Percentiles rank a stretch among this genome's conserved stretches.
Conservation (phyloP, 2,329 filamentous ascomycete genomes). For the Westerdykella aurantiaca region DNA sequence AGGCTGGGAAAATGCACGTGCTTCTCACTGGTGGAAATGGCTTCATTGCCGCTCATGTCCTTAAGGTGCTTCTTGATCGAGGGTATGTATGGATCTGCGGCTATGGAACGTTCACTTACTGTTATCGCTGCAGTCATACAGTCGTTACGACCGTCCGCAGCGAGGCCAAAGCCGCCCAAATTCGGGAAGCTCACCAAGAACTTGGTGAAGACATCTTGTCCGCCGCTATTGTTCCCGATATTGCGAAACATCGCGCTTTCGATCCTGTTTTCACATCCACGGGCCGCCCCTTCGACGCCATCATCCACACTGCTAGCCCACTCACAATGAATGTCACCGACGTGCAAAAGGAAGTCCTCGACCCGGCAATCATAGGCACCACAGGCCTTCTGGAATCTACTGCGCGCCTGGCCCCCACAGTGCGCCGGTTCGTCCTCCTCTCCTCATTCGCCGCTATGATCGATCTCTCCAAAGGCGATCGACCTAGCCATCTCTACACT, state of each 20-base stretch:
- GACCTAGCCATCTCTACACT: slow-evolving; percentile 43
- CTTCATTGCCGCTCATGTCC: too few species aligned
- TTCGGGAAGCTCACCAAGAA: slow-evolving; percentile 46
- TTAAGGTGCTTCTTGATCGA: too few species aligned
- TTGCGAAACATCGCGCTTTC: slow-evolving; percentile 63
- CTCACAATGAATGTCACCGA: slow-evolving; percentile 65
- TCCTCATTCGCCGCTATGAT: slow-evolving; percentile 59
- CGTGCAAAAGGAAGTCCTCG: slow-evolving; percentile 54
- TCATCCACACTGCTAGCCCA: slow-evolving; percentile 46
- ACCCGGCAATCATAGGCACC: slow-evolving; percentile 57
- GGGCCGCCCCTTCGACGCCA: slow-evolving; percentile 58
- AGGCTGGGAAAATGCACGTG: too few species aligned
- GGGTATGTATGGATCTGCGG: too few species aligned
- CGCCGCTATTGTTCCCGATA: slow-evolving; percentile 63
- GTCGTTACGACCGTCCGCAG: slow-evolving; percentile 56
- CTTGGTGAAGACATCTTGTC: slow-evolving; percentile 50
- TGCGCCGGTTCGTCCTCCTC: slow-evolving; percentile 64
- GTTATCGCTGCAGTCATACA: slow-evolving; percentile 28
- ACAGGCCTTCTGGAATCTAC: slow-evolving; percentile 54
- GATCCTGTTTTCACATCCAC: slow-evolving; percentile 47
- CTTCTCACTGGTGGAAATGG: too few species aligned
- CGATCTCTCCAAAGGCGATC: slow-evolving; percentile 46
- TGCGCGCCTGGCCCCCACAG: slow-evolving; percentile 53
- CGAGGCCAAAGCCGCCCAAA: slow-evolving; percentile 51
- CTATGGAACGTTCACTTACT: too few species aligned